Conservation (phyloP, 495 filamentous ascomycete species). For the Penicillium coprophilum region DNA sequence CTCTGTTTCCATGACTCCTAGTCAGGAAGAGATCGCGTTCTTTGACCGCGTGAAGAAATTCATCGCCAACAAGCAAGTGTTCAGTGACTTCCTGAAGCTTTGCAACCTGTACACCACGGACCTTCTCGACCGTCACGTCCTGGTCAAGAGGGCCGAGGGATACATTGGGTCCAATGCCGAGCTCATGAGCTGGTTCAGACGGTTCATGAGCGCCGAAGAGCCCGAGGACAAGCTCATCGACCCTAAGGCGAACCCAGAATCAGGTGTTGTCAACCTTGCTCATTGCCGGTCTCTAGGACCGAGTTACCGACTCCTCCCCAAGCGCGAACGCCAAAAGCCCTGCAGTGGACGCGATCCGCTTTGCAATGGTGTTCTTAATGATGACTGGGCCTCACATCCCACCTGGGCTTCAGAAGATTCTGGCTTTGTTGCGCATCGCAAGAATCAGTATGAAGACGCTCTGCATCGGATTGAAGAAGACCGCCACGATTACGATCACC, state of each 20-base stretch:
- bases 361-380: slow-evolving; percentile 87
- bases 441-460: slow-evolving; percentile 90
- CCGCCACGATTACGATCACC: slow-evolving; percentile 97
- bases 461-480: slow-evolving; percentile 97
- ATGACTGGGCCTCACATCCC: slow-evolving; percentile 97
- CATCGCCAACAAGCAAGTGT: slow-evolving; percentile 84
- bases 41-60: slow-evolving; percentile 97
- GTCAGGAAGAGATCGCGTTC: slow-evolving; percentile 82
- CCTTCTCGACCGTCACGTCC: slow-evolving; percentile 75
- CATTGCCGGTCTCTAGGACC: slow-evolving; percentile 92
- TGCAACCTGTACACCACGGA: slow-evolving; percentile 92
- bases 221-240: slow-evolving; percentile 73
- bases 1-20: slow-evolving; percentile 52
- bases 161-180: slow-evolving; percentile 90
- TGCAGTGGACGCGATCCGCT: slow-evolving; percentile 94
- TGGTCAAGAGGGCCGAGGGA: slow-evolving; percentile 75
- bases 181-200: slow-evolving; percentile 79
- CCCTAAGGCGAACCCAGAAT: slow-evolving; percentile 69
- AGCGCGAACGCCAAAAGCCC: slow-evolving; percentile 77
- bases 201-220: slow-evolving; percentile 70
- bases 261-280: slow-evolving; percentile 77
- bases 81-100: slow-evolving; percentile 92
- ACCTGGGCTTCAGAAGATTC: slow-evolving; percentile 99
- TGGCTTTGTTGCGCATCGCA: slow-evolving; percentile 95
- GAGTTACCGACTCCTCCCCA: slow-evolving; percentile 90